phyloP scores from a whole-genome alignment of 1,284 basidiomycete genomes.

The Microbotryum lychnidis-dioicae region DNA sequence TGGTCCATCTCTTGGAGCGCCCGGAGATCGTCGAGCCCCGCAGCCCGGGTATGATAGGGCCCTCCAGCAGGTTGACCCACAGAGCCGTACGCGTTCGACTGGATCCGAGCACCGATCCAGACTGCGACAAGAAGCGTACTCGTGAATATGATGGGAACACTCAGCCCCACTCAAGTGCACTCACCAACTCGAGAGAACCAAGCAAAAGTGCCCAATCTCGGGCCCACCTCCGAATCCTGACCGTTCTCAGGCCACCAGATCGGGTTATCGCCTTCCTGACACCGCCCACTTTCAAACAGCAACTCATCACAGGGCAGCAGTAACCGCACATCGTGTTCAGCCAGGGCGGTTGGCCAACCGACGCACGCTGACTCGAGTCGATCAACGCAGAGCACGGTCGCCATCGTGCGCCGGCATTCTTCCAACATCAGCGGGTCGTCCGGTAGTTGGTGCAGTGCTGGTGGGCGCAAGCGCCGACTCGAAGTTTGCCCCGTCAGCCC shows the following conservation, averaged over 20 bases:
- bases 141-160: too few species aligned
- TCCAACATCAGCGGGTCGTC: slow-evolving; percentile 24
- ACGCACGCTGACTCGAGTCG: slow-evolving; percentile 24
- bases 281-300: slow-evolving; percentile 15
- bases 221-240: background rate
- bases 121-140: background rate
- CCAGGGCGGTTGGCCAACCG: slow-evolving; percentile 28
- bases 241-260: slow-evolving; percentile 25
- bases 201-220: slow-evolving; percentile 16
- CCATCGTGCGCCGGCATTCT: slow-evolving; percentile 31
- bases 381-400: slow-evolving; percentile 26
- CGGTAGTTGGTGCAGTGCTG: slow-evolving; percentile 27
- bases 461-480: slow-evolving; percentile 22
- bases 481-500: slow-evolving; percentile 1
- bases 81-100: background rate
- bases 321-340: slow-evolving; percentile 23
- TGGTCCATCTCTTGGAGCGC: slow-evolving; percentile 25
- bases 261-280: slow-evolving; percentile 19
- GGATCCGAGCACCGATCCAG: too few species aligned
- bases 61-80: slow-evolving; percentile 22
- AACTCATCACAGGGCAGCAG: slow-evolving; percentile 26
- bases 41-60: slow-evolving; percentile 3
- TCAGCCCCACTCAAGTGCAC: background rate
- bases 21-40: slow-evolving; percentile 1
- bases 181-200: slow-evolving; percentile 23